A percentile compares a stretch with the other conserved stretches of the same genome.
Evolutionary conservation across 1,284 basidiomycete genomes (phyloP).

Genomic region (Rhizoctonia solani): DNA sequence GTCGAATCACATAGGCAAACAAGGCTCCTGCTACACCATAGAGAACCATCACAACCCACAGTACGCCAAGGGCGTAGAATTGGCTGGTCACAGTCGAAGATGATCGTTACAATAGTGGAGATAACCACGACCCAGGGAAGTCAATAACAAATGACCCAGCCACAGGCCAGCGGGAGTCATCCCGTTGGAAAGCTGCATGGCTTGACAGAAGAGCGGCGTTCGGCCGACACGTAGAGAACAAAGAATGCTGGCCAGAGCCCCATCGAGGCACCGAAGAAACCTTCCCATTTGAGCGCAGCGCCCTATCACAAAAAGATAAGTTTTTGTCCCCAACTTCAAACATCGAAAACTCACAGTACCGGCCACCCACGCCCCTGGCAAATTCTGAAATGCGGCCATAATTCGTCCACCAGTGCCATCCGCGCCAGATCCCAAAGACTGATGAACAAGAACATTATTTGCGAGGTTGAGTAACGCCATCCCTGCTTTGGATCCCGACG

Average conservation of each 20-base stretch:
- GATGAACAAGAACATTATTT: constrained; percentile 66
- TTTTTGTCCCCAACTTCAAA: not conserved
- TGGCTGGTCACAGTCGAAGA: constrained; percentile 63
- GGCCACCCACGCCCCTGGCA: constrained; percentile 10
- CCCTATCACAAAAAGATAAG: not conserved
- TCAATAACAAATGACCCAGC: constrained; percentile 79
- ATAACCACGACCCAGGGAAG: constrained; percentile 63
- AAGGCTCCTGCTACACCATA: constrained; percentile 71
- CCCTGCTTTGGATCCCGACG: constrained; percentile 57
- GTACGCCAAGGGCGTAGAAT: constrained; percentile 70
- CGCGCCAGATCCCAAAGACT: constrained; percentile 47
- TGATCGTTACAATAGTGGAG: constrained; percentile 63
- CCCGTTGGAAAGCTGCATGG: constrained; percentile 80
- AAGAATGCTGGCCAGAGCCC: constrained; percentile 80
- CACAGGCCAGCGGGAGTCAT: constrained; percentile 73
- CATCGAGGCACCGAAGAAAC: constrained; percentile 70
- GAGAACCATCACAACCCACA: constrained; percentile 72
- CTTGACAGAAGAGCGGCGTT: constrained; percentile 71
- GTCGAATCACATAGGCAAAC: constrained; percentile 72
- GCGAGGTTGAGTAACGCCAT: constrained; percentile 66
- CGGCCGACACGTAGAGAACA: constrained; percentile 71
- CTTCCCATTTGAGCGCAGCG: constrained; percentile 41
- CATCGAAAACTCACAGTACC: constrained; percentile 14
- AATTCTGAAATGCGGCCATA: constrained; percentile 21
- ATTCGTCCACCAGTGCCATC: not conserved